These are phyloP conservation scores for Bolboschoenoplectus hybrid DNA, from an alignment of 202 grass and related monocot genomes.

Conservation along the genomic window DNA sequence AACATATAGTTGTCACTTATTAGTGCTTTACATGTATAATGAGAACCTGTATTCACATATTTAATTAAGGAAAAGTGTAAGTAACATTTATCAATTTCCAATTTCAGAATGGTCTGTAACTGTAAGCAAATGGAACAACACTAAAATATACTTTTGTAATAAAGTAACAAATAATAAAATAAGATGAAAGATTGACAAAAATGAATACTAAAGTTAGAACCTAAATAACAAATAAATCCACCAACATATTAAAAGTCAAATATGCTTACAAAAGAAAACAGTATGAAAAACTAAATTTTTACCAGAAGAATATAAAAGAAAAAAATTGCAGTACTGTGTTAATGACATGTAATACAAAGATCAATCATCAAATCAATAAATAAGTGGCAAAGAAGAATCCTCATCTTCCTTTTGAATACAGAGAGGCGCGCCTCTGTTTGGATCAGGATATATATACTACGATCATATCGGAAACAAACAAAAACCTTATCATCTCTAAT, in stretches of 20 bases:
- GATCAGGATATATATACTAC: background rate
- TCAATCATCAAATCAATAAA: background rate
- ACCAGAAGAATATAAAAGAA: background rate
- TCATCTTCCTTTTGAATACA: background rate
- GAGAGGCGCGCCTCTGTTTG: slow-evolving; percentile 17
- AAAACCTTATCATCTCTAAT: background rate
- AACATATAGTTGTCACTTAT: background rate
- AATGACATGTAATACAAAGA: background rate
- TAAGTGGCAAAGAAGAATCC: background rate
- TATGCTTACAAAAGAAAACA: background rate
- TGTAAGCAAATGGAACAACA: background rate
- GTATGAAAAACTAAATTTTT: background rate
- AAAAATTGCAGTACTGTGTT: background rate
- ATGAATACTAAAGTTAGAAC: background rate
- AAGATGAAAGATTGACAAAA: background rate
- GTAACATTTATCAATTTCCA: background rate
- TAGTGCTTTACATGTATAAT: slow-evolving; percentile 38
- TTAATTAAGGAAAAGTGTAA: background rate
- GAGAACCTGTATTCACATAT: background rate
- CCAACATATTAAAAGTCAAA: slow-evolving; percentile 26
- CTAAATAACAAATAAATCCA: background rate
- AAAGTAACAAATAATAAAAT: slow-evolving; percentile 3
- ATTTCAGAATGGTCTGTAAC: background rate
- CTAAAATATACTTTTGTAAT: background rate
- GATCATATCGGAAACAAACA: background rate